Percentiles rank a stretch among this genome's conserved stretches.
Conservation (phyloP, 129 eudicot species). For the Helichrysum umbraculigerum region DNA sequence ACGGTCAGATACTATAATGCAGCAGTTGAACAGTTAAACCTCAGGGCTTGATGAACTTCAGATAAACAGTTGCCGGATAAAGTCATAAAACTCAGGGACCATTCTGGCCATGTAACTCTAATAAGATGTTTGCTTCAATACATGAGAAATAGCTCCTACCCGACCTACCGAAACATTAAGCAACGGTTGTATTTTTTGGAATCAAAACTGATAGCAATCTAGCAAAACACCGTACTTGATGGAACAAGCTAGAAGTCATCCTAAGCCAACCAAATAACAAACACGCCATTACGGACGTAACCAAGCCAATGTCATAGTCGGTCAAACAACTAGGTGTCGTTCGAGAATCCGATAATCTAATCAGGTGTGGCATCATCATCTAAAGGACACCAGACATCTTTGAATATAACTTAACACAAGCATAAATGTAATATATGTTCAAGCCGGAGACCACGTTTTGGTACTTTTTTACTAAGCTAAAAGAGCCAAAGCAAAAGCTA, state of each 20-base stretch:
- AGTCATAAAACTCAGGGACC: too few relatives aligned
- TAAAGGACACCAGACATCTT: not conserved
- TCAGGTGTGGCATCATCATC: not conserved
- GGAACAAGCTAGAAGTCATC: not conserved
- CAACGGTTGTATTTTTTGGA: too few relatives aligned
- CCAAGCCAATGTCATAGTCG: too few relatives aligned
- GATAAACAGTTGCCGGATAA: too few relatives aligned
- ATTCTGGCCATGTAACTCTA: not conserved
- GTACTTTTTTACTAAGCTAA: not conserved
- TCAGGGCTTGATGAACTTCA: too few relatives aligned
- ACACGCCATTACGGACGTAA: not conserved
- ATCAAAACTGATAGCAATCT: too few relatives aligned
- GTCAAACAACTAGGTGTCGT: too few relatives aligned
- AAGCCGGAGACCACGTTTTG: not conserved
- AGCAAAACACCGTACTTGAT: too few relatives aligned
- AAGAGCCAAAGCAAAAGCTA: not conserved
- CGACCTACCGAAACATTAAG: too few relatives aligned
- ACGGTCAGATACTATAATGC: too few relatives aligned
- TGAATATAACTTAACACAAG: not conserved
- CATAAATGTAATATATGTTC: not conserved
- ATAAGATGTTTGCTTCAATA: not conserved
- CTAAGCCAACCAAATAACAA: not conserved
- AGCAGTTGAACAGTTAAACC: too few relatives aligned
- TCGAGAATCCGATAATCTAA: not conserved
- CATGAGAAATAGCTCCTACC: too few relatives aligned